phyloP scores from a whole-genome alignment of 2,329 filamentous ascomycete species.

The Aspergillus sp. region DNA sequence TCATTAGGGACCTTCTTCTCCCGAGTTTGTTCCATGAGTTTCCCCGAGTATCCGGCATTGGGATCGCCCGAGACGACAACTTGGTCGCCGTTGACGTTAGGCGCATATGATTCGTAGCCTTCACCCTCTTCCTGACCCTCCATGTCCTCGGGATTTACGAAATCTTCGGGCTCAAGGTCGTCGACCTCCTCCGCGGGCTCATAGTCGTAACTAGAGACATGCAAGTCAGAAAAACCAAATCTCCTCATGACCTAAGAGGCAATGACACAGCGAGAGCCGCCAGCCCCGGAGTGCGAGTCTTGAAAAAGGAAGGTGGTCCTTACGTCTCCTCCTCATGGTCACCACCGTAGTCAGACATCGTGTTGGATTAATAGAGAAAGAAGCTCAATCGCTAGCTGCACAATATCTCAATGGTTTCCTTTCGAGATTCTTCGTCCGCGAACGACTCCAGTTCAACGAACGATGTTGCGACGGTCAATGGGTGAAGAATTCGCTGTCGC shows the following conservation, averaged over 20 bases:
- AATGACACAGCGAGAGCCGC: slow-evolving; percentile 1
- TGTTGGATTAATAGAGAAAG: slow-evolving; percentile 12
- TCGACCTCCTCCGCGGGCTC: slow-evolving; percentile 60
- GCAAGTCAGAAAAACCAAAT: slow-evolving; percentile 15
- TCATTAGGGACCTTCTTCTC: slow-evolving; percentile 88
- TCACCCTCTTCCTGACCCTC: slow-evolving; percentile 48
- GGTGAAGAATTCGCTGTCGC: slow-evolving; percentile 17
- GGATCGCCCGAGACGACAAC: slow-evolving; percentile 46
- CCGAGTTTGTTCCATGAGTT: slow-evolving; percentile 52
- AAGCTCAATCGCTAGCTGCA: slow-evolving; percentile 6
- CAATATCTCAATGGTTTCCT: slow-evolving; percentile 3
- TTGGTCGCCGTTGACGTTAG: slow-evolving; percentile 34
- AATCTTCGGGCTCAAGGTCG: slow-evolving; percentile 57
- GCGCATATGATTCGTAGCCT: slow-evolving; percentile 41
- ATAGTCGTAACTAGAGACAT: slow-evolving; percentile 38
- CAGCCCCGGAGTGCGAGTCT: slow-evolving; percentile 5
- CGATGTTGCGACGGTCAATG: slow-evolving; percentile 10
- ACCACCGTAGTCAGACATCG: slow-evolving; percentile 69
- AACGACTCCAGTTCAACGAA: slow-evolving; percentile 7
- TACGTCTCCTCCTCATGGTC: slow-evolving; percentile 56
- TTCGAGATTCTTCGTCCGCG: slow-evolving; percentile 6
- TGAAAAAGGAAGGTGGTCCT: slow-evolving; percentile 23
- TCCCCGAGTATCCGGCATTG: slow-evolving; percentile 42
- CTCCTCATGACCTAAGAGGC: too few relatives aligned
- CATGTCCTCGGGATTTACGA: slow-evolving; percentile 49